These are phyloP conservation scores for Trypanosoma conorhini DNA, from an alignment of 208 protist genomes.

Conservation along the genomic window DNA sequence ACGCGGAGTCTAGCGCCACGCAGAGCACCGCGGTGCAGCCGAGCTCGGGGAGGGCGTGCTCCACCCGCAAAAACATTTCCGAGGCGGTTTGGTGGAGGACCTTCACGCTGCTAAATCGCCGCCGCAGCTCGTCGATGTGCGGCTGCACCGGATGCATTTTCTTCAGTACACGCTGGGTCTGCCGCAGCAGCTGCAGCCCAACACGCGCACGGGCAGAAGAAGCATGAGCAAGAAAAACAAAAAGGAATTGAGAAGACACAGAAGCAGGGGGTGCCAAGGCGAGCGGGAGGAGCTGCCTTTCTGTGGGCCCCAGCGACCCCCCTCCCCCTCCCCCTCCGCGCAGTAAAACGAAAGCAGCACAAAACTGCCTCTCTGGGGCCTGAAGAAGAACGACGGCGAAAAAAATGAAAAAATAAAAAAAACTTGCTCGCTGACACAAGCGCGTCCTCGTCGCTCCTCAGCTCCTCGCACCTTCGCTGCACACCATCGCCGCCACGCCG, in stretches of 20 bases:
- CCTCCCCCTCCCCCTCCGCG: background rate
- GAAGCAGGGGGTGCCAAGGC: background rate
- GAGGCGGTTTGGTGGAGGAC: conserved; percentile 40
- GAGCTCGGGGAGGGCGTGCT: conserved; percentile 41
- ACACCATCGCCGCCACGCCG: background rate
- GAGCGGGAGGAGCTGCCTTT: background rate
- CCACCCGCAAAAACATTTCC: conserved; percentile 62
- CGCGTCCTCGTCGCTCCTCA: background rate
- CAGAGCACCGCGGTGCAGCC: conserved; percentile 67
- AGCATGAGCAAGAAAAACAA: conserved; percentile 3
- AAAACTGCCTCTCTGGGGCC: conserved; percentile 13
- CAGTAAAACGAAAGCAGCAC: conserved; percentile 14
- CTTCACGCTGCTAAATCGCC: conserved; percentile 45
- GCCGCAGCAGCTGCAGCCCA: background rate
- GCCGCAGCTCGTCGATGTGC: conserved; percentile 44
- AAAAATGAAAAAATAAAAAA: conserved; percentile 6
- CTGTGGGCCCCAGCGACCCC: no score
- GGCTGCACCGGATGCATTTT: conserved; percentile 30
- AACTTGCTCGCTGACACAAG: background rate
- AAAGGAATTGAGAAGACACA: conserved; percentile 12
- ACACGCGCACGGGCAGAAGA: background rate
- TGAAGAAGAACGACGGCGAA: background rate
- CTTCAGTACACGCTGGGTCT: background rate
- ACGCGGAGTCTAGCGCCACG: conserved; percentile 46
- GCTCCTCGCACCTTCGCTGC: background rate